Base-by-base conservation (phyloP, 352 stramenopile genomes). In the Blastocystis sp. region DNA sequence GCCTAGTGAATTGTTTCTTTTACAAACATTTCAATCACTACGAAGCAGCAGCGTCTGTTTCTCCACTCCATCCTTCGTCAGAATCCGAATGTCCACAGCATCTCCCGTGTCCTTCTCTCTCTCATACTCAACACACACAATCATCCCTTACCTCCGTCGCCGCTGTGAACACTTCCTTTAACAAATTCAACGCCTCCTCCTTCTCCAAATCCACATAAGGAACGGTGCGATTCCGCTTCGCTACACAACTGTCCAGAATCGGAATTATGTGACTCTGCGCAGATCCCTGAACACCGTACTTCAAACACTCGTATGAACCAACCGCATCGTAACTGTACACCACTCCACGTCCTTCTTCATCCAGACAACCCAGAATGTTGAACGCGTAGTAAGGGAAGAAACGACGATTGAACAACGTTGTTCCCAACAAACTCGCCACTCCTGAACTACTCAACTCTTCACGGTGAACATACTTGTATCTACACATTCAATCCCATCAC, bases 361-460 rank as follows among this genome's bases (percentile, higher is more conserved):
- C 95, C 57, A 98, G 92, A 29, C 96, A 95, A 44, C 91, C 94
- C n/a, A 98, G 90, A 79, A 98, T 93, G 88, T 97, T 98, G 89
- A 98, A 98, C 44, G 94, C 92, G 88, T 98, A 98, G 90, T 97
- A 98, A 34, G 96, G 96, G 90, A 98, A 98, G 88, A 98, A 98
- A 44, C 96, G 57, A 38, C 76, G 57, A 89, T 84, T 91, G 89
- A 98, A 98, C 21, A 98, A 90, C 69, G 94, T 98, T 88, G 97
- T 97, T 84, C 93, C 92, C 40, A 98, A 90, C 90, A 98, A 91
- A 90, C 97, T 94, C 64, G 95, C 92, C 72, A 97, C 92, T 38
- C 91, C 92, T 49, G 92, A 90, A 36, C 93, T 95, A 42, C 90
- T 92, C 90, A 97, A 97, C 84, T 89, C 69, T 88, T 93, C 94